Evolutionary conservation across 768 basidiomycete species (phyloP).

Genomic region (Lanmaoa pseudosensibilis): DNA sequence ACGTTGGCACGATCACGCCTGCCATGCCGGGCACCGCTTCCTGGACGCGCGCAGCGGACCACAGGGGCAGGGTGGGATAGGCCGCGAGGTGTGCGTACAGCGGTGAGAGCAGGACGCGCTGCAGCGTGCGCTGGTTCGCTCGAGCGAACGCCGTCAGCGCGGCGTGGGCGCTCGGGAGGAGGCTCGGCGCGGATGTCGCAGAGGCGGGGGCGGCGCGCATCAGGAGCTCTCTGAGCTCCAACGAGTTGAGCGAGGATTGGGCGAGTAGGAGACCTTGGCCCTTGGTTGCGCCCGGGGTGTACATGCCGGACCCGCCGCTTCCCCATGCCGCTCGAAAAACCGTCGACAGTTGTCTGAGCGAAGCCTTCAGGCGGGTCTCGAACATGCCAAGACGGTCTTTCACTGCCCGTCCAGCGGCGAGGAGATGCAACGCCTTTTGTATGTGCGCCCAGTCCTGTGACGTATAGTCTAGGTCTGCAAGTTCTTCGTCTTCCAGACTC

Average conservation of each 20-base stretch:
- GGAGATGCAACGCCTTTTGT: slow-evolving; percentile 76
- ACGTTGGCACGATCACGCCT: slow-evolving; percentile 70
- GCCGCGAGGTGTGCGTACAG: slow-evolving; percentile 66
- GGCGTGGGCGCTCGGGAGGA: slow-evolving; percentile 55
- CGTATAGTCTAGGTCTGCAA: slow-evolving; percentile 83
- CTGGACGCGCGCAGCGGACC: slow-evolving; percentile 49
- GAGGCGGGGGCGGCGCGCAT: slow-evolving; percentile 20
- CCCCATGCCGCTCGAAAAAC: slow-evolving; percentile 56
- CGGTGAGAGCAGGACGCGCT: slow-evolving; percentile 82
- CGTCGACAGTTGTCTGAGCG: slow-evolving; percentile 57
- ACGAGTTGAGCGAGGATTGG: slow-evolving; percentile 83
- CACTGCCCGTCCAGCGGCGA: slow-evolving; percentile 76
- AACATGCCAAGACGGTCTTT: slow-evolving; percentile 66
- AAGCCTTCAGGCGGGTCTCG: slow-evolving; percentile 65
- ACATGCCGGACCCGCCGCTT: slow-evolving; percentile 50
- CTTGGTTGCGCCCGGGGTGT: slow-evolving; percentile 56
- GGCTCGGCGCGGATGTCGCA: slow-evolving; percentile 27
- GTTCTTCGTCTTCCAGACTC: slow-evolving; percentile 48
- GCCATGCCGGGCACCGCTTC: slow-evolving; percentile 33
- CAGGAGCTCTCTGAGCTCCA: slow-evolving; percentile 54
- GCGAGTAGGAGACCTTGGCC: slow-evolving; percentile 75
- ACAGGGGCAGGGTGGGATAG: slow-evolving; percentile 69
- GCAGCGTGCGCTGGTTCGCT: slow-evolving; percentile 74
- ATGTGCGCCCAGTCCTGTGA: slow-evolving; percentile 87
- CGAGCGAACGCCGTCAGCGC: slow-evolving; percentile 65